Conservation (phyloP, 257 asterid species). For the Prunella vulgaris region DNA sequence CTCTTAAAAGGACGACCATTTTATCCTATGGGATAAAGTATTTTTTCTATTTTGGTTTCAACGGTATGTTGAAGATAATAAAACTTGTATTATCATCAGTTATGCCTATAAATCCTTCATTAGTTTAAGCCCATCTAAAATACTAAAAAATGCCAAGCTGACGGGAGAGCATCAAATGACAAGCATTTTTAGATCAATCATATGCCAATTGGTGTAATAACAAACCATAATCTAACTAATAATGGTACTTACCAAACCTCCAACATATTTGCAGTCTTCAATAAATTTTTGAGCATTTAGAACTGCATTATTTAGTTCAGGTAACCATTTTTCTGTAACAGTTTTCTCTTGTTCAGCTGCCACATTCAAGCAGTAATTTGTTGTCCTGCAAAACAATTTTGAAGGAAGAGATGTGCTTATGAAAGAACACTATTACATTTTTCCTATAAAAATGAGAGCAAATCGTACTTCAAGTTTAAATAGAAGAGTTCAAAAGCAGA, state of each 20-base stretch:
- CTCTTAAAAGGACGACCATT: no score
- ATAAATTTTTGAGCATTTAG: conserved; percentile 78
- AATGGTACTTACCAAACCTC: conserved; percentile 81
- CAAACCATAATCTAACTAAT: not conserved
- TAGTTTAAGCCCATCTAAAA: not conserved
- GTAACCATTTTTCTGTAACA: conserved; percentile 77
- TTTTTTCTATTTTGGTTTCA: not conserved
- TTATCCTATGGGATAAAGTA: not conserved
- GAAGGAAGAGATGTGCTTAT: conserved; percentile 9
- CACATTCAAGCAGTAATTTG: conserved; percentile 75
- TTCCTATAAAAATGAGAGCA: not conserved
- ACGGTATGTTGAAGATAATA: not conserved
- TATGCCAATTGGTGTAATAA: conserved; percentile 7
- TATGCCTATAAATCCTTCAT: not conserved
- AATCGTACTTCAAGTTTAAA: not conserved
- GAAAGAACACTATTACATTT: not conserved
- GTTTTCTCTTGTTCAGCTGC: conserved; percentile 93
- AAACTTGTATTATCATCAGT: not conserved
- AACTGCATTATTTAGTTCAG: conserved; percentile 70
- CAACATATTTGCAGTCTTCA: conserved; percentile 87
- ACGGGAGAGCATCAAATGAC: not conserved
- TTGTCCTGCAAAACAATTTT: conserved; percentile 58
- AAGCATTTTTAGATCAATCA: not conserved
- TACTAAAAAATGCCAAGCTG: not conserved
- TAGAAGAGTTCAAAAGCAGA: not conserved